Percentiles rank a stretch among this genome's conserved stretches.
Evolutionary conservation across 2,329 filamentous ascomycete genomes (phyloP).

Genomic region (Venturia asperata): DNA sequence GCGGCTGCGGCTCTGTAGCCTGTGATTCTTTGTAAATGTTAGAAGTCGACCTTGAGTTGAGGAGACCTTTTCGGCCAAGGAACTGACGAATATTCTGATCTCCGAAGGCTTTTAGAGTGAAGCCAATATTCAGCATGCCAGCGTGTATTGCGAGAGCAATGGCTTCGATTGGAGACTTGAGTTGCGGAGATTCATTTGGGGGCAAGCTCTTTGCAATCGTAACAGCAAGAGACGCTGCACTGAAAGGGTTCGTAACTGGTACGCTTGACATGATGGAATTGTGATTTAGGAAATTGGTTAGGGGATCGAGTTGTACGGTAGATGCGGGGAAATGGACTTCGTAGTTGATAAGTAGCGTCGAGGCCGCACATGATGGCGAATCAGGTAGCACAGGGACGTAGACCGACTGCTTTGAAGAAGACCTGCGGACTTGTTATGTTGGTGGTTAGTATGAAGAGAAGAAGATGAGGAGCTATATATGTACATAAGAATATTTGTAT

Average conservation of each 20-base stretch:
- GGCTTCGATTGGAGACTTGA: conserved; percentile 71
- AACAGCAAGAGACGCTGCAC: conserved; percentile 28
- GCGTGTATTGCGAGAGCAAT: conserved; percentile 79
- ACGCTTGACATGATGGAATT: neutral
- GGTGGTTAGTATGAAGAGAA: too few relatives aligned
- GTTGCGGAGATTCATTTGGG: conserved; percentile 31
- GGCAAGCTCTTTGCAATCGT: conserved; percentile 41
- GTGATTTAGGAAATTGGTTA: neutral
- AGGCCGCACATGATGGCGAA: conserved; percentile 1
- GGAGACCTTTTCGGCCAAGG: neutral
- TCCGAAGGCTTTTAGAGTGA: conserved; percentile 73
- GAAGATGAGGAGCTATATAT: too few relatives aligned
- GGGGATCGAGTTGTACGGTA: neutral
- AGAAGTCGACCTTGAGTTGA: neutral
- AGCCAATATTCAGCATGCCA: conserved; percentile 72
- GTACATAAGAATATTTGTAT: too few relatives aligned
- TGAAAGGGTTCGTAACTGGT: conserved; percentile 4
- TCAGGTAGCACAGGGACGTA: conserved; percentile 2
- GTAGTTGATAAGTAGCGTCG: neutral
- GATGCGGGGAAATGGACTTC: neutral
- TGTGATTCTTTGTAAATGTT: conserved; percentile 20
- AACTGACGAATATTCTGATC: conserved; percentile 62
- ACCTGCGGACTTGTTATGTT: neutral
- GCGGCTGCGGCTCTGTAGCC: conserved; percentile 50
- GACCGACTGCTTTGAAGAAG: neutral